A percentile compares a stretch with the other conserved stretches of the same genome.
Conservation (phyloP, 345 rosid species). For the Hibiscus tridactylites region DNA sequence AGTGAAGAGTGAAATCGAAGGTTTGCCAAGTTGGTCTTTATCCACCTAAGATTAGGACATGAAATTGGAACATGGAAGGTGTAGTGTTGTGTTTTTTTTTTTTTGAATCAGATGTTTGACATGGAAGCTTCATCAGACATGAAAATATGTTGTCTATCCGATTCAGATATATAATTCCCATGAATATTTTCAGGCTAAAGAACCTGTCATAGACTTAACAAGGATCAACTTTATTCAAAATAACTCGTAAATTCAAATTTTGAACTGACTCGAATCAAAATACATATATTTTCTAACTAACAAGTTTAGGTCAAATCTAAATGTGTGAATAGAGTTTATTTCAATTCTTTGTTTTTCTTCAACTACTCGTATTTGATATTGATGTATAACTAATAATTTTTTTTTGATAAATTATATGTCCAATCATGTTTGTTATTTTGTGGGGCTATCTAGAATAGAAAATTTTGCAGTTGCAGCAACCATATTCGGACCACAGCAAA, state of each 20-base stretch:
- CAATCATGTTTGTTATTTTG: slow-evolving; percentile 3
- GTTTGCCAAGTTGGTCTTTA: slow-evolving; percentile 22
- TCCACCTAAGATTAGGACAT: slow-evolving; percentile 5
- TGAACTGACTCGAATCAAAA: too few relatives aligned
- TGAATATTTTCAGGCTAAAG: neutral
- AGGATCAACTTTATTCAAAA: too few relatives aligned
- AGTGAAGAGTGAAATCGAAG: slow-evolving; percentile 32
- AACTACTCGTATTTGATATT: neutral
- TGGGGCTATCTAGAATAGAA: neutral
- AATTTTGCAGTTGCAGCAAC: neutral
- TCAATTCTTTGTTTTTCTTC: too few relatives aligned
- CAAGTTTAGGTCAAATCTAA: too few relatives aligned
- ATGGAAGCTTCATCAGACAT: slow-evolving; percentile 12
- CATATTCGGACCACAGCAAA: neutral
- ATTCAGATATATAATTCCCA: neutral
- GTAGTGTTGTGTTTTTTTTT: neutral
- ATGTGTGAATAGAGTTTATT: too few relatives aligned
- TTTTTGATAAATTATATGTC: neutral
- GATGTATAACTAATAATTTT: neutral
- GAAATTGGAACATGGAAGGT: neutral
- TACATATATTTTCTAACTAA: too few relatives aligned
- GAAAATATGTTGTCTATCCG: neutral
- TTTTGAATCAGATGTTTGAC: neutral
- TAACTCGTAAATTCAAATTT: too few relatives aligned
- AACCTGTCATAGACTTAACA: too few relatives aligned